Percentiles rank a stretch among this genome's conserved stretches.
Evolutionary conservation across 164 flowering plant species (phyloP).

Genomic region (Chloranthus sessilifolius): DNA sequence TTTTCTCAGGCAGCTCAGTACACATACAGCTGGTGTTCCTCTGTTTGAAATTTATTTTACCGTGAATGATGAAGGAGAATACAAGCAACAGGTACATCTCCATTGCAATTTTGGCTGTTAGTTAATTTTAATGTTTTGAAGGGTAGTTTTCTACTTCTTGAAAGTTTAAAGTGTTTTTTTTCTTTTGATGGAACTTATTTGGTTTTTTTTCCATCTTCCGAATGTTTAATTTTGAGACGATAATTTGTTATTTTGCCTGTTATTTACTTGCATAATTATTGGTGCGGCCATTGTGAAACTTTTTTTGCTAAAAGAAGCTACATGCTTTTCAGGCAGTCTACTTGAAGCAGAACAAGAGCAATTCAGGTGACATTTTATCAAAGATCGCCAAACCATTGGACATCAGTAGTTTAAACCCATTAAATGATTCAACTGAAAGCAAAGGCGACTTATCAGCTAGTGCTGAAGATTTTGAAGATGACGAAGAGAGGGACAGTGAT

Average conservation of each 20-base stretch:
- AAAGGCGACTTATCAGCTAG: constrained; percentile 33
- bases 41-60: constrained; percentile 81
- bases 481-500: constrained; percentile 53
- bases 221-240: no score
- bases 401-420: constrained; percentile 27
- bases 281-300: no score
- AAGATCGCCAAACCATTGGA: constrained; percentile 26
- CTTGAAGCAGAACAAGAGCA: constrained; percentile 42
- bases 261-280: no score
- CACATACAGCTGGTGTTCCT: constrained; percentile 69
- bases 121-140: no score
- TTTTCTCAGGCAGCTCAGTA: constrained; percentile 75
- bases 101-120: not conserved
- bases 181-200: no score
- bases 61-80: constrained; percentile 51
- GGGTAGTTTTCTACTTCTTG: no score
- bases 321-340: constrained; percentile 71
- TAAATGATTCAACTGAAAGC: constrained; percentile 36
- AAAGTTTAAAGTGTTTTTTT: no score
- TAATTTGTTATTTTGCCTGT: no score
- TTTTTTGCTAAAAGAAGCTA: constrained; percentile 6
- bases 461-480: constrained; percentile 47
- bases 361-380: constrained; percentile 26
- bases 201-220: no score
- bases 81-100: constrained; percentile 67